Base-by-base conservation (phyloP, 1,139 yeast genomes). In the Scheffersomyces insectosa region DNA sequence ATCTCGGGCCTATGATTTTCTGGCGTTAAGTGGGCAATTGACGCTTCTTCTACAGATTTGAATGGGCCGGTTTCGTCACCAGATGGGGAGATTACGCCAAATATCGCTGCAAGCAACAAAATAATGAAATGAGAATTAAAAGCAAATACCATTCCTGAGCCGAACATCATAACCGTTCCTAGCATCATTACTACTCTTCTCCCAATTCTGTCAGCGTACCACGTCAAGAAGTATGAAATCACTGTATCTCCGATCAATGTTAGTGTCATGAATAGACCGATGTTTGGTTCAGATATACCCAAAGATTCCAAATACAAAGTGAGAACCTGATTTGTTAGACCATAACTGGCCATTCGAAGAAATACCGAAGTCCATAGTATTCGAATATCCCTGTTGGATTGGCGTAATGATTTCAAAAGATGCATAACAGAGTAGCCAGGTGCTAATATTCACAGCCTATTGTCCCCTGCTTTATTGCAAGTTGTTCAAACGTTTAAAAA, bases 51-150 rank as follows among this genome's bases (percentile, higher is more conserved):
- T 15, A 90, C 82, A 1, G 95, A 82, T 57, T 88, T 85, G 65
- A 90, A 90, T 0, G 97, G 97, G 0, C 97, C 97, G 0, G 93
- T 88, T 58, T 90, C 97, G 55, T 85, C 93, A 12, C 97, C 96
- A 32, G 91, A 82, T 1, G 97, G 96, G 1, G 96, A 88, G 4
- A 90, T 85, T 10, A 90, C 90, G 0, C 78, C 79, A 8, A 73
- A 38, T 5, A 71, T 66, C 3, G 79, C 79, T 3, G 96, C 95
- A 3, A 75, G 25, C 28, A 90, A 67, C 37, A 90, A 67, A 0
- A 84, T 47, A 54, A 68, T 62, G 58, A 72, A 88, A 52, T 80
- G 77, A 20, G 79, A 60, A 47, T 51, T 54, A 28, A 42, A 5
- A 76, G 85, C 78, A 63, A 90, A 90, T 0, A 80, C 75, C 1